A percentile compares a stretch with the other conserved stretches of the same genome.
Conservation (phyloP, 768 basidiomycete species). For the Boletus rufocinnamomeus region DNA sequence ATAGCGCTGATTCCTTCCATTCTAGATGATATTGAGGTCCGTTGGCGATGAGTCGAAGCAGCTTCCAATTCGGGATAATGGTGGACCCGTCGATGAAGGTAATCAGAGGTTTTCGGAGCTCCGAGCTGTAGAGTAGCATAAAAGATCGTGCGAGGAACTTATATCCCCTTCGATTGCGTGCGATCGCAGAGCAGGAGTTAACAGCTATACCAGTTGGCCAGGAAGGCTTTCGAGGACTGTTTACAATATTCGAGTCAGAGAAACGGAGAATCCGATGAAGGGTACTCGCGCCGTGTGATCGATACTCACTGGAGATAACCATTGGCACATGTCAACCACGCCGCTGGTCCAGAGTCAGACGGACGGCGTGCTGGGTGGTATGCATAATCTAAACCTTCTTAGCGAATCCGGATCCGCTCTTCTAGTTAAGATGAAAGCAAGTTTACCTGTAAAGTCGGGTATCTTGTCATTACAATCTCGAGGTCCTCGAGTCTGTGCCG, state of each 20-base stretch:
- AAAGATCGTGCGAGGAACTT: background rate
- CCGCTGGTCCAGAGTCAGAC: conserved; percentile 2
- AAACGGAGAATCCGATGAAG: conserved; percentile 1
- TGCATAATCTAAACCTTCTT: conserved; percentile 1
- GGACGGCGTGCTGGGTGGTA: conserved; percentile 1
- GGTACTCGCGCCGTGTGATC: conserved; percentile 1
- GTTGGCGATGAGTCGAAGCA: conserved; percentile 5
- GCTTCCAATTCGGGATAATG: conserved; percentile 14
- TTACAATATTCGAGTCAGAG: background rate
- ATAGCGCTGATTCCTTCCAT: conserved; percentile 21
- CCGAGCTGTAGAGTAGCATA: background rate
- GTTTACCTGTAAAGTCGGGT: background rate
- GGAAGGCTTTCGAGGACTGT: background rate
- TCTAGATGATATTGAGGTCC: conserved; percentile 21
- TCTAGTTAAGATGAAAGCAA: background rate
- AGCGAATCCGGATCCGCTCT: background rate
- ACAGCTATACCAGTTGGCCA: background rate
- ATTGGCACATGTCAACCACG: conserved; percentile 21
- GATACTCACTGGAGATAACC: conserved; percentile 17
- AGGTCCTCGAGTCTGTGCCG: background rate
- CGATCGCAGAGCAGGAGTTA: background rate
- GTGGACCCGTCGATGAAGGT: conserved; percentile 2
- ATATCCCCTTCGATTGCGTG: background rate
- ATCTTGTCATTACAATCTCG: background rate
- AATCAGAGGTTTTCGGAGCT: conserved; percentile 9